Base-by-base conservation (phyloP, 805 yeast species). In the Scheffersomyces stipitis region DNA sequence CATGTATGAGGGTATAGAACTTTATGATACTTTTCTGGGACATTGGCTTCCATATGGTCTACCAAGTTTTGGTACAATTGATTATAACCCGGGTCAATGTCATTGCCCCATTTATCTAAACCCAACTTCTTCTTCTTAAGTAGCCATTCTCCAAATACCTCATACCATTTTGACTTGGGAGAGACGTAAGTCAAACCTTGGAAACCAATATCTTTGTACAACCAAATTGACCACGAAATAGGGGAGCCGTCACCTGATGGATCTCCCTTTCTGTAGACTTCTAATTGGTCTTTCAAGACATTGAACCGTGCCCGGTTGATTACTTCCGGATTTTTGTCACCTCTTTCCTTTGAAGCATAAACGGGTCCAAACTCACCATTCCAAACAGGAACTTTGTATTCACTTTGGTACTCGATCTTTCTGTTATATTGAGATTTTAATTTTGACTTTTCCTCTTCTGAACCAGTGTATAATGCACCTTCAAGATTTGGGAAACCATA, bases 361-460 rank as follows among this genome's bases (percentile, higher is more conserved):
- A 74, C 76, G 7, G 78, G 76, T 22, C 79, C 76, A 51, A 73
- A 71, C 51, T 74, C 75, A 20, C 78, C 78, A 49, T 71, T 71
- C 79, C 79, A 74, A 14, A 73, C 76, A 2, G 79, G 77, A 8
- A 72, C 75, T 9, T 62, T 48, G 40, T 58, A 47, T 26, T 60
- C 44, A 27, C 44, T 47, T 68, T 69, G 69, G 51, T 60, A 69
- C 42, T 70, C 69, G 41, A 73, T 50, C 49, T 74, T 74, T 33
- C 76, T 51, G 28, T 62, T 52, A 46, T 69, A 74, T 44, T 63
- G 71, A n/a, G 38, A 37, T 36, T 56, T 45, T 36, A 74, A 44
- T 46, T 63, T 67, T 20, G 40, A 55, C 34, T 46, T 51, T 44
- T 74, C 67, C 26, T 53, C 68, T 1, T 37, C 56, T 7, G 62